Evolutionary conservation across 2,329 filamentous ascomycete species (phyloP).

Genomic region (Ceratocystis huliohia): DNA sequence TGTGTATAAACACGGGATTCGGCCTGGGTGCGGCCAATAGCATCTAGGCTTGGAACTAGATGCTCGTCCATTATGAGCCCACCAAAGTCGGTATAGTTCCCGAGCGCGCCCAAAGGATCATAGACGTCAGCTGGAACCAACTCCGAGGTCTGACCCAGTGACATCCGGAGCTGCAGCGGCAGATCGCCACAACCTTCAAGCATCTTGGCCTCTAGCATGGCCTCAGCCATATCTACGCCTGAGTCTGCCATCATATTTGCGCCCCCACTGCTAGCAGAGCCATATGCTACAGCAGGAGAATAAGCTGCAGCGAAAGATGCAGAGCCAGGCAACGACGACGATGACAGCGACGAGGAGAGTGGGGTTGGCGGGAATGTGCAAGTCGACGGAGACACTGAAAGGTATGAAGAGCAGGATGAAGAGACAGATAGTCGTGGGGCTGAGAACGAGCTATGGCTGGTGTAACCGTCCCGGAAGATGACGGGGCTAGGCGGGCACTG

Average conservation of each 20-base stretch:
- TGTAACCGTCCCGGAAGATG: constrained; percentile 25
- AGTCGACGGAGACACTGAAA: neutral
- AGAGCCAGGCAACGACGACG: neutral
- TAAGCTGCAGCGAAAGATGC: neutral
- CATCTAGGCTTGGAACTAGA: too few species aligned
- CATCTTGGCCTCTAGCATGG: neutral
- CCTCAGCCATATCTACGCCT: neutral
- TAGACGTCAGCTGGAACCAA: too few species aligned
- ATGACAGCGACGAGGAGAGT: neutral
- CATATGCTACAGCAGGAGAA: neutral
- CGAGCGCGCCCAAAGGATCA: too few species aligned
- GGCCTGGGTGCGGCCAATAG: too few species aligned
- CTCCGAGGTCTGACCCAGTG: neutral
- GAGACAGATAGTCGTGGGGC: neutral
- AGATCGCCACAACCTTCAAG: neutral
- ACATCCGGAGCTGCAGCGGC: neutral
- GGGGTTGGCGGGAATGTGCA: constrained; percentile 24
- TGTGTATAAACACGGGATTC: too few species aligned
- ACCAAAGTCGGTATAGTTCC: too few species aligned
- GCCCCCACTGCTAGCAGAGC: neutral
- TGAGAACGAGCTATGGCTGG: neutral
- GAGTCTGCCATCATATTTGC: neutral
- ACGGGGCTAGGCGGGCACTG: constrained; percentile 40
- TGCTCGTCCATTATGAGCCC: too few species aligned
- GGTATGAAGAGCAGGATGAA: neutral